Evolutionary conservation across 371 early-diverging fungal species (phyloP), one percentile per base, ranked within the genome.

Genomic region (Mortierella sp.): DNA sequence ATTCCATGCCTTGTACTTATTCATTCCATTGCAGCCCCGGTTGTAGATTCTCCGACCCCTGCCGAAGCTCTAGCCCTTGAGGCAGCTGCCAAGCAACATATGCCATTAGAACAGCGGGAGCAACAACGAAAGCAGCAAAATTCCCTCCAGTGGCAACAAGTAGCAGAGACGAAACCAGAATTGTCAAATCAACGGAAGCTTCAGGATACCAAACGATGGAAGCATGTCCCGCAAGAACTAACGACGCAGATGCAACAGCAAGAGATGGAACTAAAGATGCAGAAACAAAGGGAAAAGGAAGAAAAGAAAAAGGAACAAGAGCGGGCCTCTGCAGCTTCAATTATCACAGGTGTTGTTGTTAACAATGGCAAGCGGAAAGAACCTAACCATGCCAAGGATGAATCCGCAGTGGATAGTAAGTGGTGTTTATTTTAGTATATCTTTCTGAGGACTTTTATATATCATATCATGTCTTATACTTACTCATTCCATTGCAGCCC

Each of bases 31-130:
- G 17, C 70, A 58, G 60, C 59, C 17, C 55, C 57, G 2, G 19
- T 59, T 10, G 31, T 53, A 62, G 61, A 75, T 60, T 57, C 75
- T 34, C 76, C 75, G 0, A 75, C 76, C 8, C 82, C 76, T 10
- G 72, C 75, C 22, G 82, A 75, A 34, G 76, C 72, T 7, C 64
- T 75, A n/a, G 87, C 86, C 0, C 85, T 88, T 19, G 89, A 85
- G 1, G 88, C 88, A n/a, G 86, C 86, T 3, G 85, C 86, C 2
- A 86, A 84, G 61, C 86, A 87, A 59, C 85, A 84, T 37, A 76
- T 84, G 60, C 83, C 61, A 17, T 45, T 53, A 47, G 67, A 71
- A 37, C 71, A 76, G 29, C 68, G 80, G 23, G 68, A 87, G 47
- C 85, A 87, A 49, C 85, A 78, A 32, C 76, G 86, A 15, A 84